Conservation (phyloP, 495 filamentous ascomycete species). For the Annulohypoxylon moriforme region DNA sequence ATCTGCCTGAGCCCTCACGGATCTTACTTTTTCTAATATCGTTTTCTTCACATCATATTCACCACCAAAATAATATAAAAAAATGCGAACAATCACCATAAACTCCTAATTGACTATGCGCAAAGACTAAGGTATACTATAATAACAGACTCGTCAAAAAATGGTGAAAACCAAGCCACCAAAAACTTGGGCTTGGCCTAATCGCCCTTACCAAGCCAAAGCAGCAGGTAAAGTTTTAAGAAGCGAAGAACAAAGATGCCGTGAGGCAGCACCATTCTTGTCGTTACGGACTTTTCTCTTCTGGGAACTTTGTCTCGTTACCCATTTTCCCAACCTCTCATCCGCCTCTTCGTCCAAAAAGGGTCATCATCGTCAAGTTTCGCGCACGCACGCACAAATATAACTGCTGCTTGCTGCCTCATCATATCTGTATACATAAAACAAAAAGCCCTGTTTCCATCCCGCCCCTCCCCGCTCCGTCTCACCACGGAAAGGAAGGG, state of each 20-base stretch:
- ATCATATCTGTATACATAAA: slow-evolving; percentile 43
- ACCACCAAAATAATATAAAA: background rate
- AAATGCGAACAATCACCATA: background rate
- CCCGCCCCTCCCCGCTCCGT: slow-evolving; percentile 32
- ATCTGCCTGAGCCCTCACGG: background rate
- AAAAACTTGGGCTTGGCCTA: slow-evolving; percentile 23
- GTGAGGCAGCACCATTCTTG: slow-evolving; percentile 57
- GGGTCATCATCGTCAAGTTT: slow-evolving; percentile 27
- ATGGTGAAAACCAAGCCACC: background rate
- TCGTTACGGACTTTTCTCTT: slow-evolving; percentile 46
- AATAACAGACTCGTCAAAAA: slow-evolving; percentile 35
- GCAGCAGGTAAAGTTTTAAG: slow-evolving; percentile 19
- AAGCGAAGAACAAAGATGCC: slow-evolving; percentile 53
- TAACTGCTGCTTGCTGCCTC: slow-evolving; percentile 17
- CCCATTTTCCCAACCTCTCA: slow-evolving; percentile 5
- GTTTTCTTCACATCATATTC: background rate
- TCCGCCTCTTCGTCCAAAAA: slow-evolving; percentile 17
- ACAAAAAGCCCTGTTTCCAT: slow-evolving; percentile 8
- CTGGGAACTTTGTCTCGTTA: slow-evolving; percentile 21
- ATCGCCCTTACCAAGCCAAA: slow-evolving; percentile 13
- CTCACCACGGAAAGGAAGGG: slow-evolving; percentile 20
- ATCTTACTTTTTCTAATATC: background rate
- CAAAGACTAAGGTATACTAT: slow-evolving; percentile 44
- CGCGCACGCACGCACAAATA: background rate
- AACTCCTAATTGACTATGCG: slow-evolving; percentile 51